phyloP scores from a whole-genome alignment of 73 alveolate genomes.

The Tetrahymena thermophila region DNA sequence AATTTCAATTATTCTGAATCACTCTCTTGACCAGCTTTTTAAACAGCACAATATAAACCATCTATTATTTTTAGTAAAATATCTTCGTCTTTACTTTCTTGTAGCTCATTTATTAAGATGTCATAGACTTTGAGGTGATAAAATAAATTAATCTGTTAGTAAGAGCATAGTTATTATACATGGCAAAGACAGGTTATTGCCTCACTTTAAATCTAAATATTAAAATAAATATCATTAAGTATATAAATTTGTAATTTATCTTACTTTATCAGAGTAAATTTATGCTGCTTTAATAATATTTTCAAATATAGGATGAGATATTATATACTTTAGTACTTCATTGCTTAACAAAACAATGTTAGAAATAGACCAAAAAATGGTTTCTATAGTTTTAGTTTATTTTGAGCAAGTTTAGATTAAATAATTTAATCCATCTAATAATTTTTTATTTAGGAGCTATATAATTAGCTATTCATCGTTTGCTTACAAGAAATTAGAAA shows the following conservation, averaged over 20 bases:
- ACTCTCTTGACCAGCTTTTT: neutral
- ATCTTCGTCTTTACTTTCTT: neutral
- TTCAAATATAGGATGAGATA: neutral
- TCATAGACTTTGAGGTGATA: neutral
- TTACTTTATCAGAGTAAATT: neutral
- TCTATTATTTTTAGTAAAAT: neutral
- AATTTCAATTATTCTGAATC: neutral
- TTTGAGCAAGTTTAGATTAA: neutral
- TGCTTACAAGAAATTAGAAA: neutral
- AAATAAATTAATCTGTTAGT: neutral
- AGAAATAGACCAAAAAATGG: neutral
- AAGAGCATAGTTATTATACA: neutral
- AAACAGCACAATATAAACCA: neutral
- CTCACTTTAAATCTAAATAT: neutral
- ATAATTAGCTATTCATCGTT: neutral
- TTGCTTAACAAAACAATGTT: neutral
- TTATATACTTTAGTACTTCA: neutral
- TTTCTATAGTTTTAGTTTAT: neutral
- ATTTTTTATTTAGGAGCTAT: neutral
- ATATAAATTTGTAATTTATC: neutral
- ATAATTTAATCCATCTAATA: neutral
- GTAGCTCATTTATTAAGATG: neutral
- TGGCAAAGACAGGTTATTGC: neutral
- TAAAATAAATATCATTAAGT: neutral
- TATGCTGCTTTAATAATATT: neutral